phyloP scores from a whole-genome alignment of 139 green algal species.

The Yamagishiella unicocca region DNA sequence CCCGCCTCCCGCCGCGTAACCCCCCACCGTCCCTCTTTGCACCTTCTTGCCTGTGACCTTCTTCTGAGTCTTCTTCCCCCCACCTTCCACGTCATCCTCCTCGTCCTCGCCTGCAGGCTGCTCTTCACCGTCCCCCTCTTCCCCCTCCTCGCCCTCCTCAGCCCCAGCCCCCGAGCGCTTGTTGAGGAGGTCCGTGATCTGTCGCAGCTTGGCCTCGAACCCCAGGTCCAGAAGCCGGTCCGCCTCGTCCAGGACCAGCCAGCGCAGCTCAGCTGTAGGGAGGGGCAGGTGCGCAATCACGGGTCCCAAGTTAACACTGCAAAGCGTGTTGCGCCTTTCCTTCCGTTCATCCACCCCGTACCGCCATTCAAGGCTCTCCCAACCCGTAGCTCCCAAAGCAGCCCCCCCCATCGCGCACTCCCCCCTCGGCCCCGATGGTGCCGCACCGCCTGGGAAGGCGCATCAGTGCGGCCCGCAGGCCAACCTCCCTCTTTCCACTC shows the following conservation, averaged over 20 bases:
- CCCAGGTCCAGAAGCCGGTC: conserved; percentile 95
- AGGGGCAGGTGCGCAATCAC: conserved; percentile 7
- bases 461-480: too few relatives aligned
- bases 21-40: not conserved
- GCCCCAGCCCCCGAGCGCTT: not conserved
- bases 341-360: too few relatives aligned
- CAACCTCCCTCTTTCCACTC: too few relatives aligned
- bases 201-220: conserved; percentile 88
- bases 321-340: too few relatives aligned
- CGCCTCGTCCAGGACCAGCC: conserved; percentile 95
- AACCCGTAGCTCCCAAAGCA: too few relatives aligned
- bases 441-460: too few relatives aligned
- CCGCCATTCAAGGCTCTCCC: too few relatives aligned
- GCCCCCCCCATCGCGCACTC: too few relatives aligned
- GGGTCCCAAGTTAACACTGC: too few relatives aligned
- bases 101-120: not conserved
- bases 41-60: not conserved
- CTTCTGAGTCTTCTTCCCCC: not conserved
- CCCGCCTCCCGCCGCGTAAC: not conserved
- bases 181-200: conserved; percentile 70
- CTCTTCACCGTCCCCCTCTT: not conserved
- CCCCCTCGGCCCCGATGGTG: too few relatives aligned
- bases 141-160: not conserved
- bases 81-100: not conserved
- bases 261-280: conserved; percentile 69